phyloP scores from a whole-genome alignment of 2,329 filamentous ascomycete genomes.

The Tolypocladium capitatum region DNA sequence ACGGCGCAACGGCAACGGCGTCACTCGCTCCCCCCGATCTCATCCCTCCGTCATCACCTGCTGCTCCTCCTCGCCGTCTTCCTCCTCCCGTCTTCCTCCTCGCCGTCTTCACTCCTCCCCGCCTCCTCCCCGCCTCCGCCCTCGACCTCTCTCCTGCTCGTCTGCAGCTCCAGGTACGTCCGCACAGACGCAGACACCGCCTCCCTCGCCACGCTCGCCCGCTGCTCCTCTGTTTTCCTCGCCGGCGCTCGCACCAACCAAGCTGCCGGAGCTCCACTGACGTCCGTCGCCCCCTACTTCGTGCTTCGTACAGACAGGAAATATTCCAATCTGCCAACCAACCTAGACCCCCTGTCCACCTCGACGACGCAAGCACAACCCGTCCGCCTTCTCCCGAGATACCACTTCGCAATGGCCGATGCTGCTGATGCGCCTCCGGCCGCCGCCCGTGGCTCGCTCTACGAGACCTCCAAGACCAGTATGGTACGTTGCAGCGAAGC shows the following conservation, averaged over 20 bases:
- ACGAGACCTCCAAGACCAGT: constrained; percentile 38
- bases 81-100: background rate
- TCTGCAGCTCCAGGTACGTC: background rate
- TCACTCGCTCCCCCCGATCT: background rate
- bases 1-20: background rate
- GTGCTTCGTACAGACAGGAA: constrained; percentile 5
- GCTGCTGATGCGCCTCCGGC: constrained; percentile 14
- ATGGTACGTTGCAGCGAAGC: constrained; percentile 26
- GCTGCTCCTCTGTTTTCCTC: background rate
- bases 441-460: constrained; percentile 32
- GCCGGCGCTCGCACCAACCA: background rate
- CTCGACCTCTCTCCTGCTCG: background rate
- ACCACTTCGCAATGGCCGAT: constrained; percentile 15
- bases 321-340: constrained; percentile 3
- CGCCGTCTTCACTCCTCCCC: constrained; percentile 2
- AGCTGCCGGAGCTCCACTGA: background rate
- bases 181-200: background rate
- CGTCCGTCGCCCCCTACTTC: constrained; percentile 2
- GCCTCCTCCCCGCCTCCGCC: constrained; percentile 1
- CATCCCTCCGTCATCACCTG: constrained; percentile 3
- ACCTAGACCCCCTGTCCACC: constrained; percentile 1
- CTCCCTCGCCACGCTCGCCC: background rate
- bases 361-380: background rate
- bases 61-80: background rate
- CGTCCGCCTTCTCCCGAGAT: background rate